Conservation (phyloP, 768 basidiomycete genomes). For the Russula foetens region DNA sequence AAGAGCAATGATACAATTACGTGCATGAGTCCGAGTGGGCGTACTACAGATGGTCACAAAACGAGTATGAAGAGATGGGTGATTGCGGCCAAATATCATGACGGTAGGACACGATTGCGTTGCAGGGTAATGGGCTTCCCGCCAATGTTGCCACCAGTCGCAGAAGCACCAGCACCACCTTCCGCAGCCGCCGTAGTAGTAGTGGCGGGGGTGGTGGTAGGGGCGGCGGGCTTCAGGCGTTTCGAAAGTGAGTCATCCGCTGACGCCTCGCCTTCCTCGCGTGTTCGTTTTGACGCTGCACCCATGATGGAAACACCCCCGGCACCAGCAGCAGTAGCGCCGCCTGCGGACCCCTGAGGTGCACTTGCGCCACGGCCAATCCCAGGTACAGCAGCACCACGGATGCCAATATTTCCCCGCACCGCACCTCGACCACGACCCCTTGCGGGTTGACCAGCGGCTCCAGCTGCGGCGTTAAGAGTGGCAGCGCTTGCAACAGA, state of each 20-base stretch:
- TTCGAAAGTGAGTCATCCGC: slow-evolving; percentile 16
- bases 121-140: slow-evolving; percentile 18
- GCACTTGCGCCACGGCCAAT: slow-evolving; percentile 2
- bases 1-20: slow-evolving; percentile 1
- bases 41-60: background rate
- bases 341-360: background rate
- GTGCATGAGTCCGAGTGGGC: slow-evolving; percentile 4
- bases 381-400: slow-evolving; percentile 14
- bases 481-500: background rate
- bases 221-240: slow-evolving; percentile 13
- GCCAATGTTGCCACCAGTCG: background rate
- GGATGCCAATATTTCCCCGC: slow-evolving; percentile 10
- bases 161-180: background rate
- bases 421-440: slow-evolving; percentile 17
- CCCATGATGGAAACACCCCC: slow-evolving; percentile 18
- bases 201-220: background rate
- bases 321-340: background rate
- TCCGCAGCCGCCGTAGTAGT: background rate
- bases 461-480: background rate
- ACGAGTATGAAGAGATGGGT: background rate
- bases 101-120: slow-evolving; percentile 24
- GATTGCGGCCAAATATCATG: slow-evolving; percentile 10
- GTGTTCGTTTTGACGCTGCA: slow-evolving; percentile 17
- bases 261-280: slow-evolving; percentile 15
- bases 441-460: background rate